Evolutionary conservation across 73 alveolate genomes (phyloP), one percentile per base, ranked within the genome.

Genomic region (Tetrahymena borealis): DNA sequence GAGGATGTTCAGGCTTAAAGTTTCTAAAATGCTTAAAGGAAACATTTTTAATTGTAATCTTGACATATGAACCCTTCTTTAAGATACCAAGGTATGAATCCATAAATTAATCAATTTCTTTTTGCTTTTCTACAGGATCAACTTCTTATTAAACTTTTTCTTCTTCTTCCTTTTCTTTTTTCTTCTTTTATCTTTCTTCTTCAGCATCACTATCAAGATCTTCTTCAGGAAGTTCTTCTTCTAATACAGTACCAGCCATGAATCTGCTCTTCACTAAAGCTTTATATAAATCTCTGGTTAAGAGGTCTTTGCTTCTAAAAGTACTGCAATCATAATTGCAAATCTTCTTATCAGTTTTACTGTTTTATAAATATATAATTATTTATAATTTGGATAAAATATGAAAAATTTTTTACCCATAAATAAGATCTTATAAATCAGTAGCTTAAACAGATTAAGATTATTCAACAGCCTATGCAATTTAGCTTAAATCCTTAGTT

Each of bases 31-130:
- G 94, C 96, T 95, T 95, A 96, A 1, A 42, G 9, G 39, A 39
- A 20, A 94, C 92, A 91, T 98, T 95, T 91, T 95, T 96, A 40
- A 99, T 92, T 78, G 98, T 99, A 36, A 99, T 97, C 90, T 98
- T 96, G n/a, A 99, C 97, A 94, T 96, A 98, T 78, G 97, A 90
- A 24, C 99, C 99, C 94, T 78, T 77, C 92, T 93, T 94, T 91
- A 90, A 95, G 11, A 94, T 96, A 91, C 98, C 98, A n/a, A 92
- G 90, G 40, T 92, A 37, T 18, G 95, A 78, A 32, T 32, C 43
- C 37, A 41, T 77, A 36, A 78, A 39, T 92, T 92, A n/a, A 35
- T 91, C 43, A 6, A 95, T 36, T 35, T 78, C 78, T 90, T 91
- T 91, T 91, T 91, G 39, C 78, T 78, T 79, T 39, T 94, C 20